Evolutionary conservation across 2,329 filamentous ascomycete species (phyloP), one percentile per base, ranked within the genome.

Genomic region (Claviceps arundinis): DNA sequence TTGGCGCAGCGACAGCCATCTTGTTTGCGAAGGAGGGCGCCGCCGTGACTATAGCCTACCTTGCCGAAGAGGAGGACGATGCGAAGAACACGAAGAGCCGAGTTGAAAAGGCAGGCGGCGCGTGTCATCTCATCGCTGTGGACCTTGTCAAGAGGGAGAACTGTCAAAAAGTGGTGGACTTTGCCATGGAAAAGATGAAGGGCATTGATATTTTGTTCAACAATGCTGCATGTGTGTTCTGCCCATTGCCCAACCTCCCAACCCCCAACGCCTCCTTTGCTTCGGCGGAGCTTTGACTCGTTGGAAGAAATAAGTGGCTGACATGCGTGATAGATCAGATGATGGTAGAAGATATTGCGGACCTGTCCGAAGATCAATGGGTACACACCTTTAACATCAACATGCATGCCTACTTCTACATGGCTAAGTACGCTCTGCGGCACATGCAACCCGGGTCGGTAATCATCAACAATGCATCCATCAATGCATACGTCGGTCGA

Each of bases 401-500:
- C 70, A 89, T 93, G 61, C 84, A 91, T 66, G 78, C 85, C 3
- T 84, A 81, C 71, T 93, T 89, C 73, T 91, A 82, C 70, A 73
- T 91, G 38, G 77, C 86, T 55, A 93, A 93, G 66, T 88, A 90
- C 62, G 69, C 76, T 13, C 73, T 93, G 11, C 81, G 81, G 0
- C 84, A 90, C 67, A 85, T 93, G 81, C 78, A 80, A 62, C 65
- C 67, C n/a, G 87, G 88, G 38, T 76, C 80, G 52, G 82, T 80
- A 26, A 89, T 94, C 65, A 89, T 94, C 75, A 93, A 91, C 72
- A 89, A 88, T 64, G 82, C 86, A 45, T 89, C 85, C 37, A 83
- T 93, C 64, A 91, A 91, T 65, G 85, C 83, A 26, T 93, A 91
- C 68, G 78, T 89, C 53, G 87, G 87, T 41, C 84, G 86, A 1